Evolutionary conservation across 176 grass and related monocot species (phyloP).

Genomic region (Alloteropsis semialata): DNA sequence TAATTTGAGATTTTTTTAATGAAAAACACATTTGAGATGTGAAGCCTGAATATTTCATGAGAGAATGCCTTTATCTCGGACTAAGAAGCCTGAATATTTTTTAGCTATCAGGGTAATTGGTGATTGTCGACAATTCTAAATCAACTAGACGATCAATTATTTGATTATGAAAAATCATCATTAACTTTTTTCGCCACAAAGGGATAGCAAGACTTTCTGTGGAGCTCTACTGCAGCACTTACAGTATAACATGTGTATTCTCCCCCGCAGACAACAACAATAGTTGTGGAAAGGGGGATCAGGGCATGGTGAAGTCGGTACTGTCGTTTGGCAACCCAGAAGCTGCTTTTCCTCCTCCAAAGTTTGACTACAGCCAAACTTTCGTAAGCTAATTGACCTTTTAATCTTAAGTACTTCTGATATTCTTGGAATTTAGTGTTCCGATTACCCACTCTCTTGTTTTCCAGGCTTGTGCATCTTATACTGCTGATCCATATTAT

Average conservation of each 20-base stretch:
- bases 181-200: background rate
- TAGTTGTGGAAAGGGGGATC: conserved; percentile 11
- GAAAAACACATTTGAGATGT: background rate
- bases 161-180: background rate
- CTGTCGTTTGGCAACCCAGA: conserved; percentile 37
- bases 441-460: background rate
- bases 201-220: background rate
- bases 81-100: background rate
- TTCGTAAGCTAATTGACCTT: conserved; percentile 41
- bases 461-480: conserved; percentile 47
- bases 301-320: conserved; percentile 23
- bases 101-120: background rate
- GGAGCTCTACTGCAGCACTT: background rate
- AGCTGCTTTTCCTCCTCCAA: conserved; percentile 31
- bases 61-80: background rate
- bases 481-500: conserved; percentile 45
- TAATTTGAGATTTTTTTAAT: background rate
- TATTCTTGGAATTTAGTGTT: conserved; percentile 11
- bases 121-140: background rate
- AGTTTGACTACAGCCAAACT: conserved; percentile 46
- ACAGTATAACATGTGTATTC: conserved; percentile 10
- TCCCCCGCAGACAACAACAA: conserved; percentile 28
- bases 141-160: background rate
- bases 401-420: background rate
- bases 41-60: background rate